Evolutionary conservation across 2,329 filamentous ascomycete genomes (phyloP).

Genomic region (Knufia petricola): DNA sequence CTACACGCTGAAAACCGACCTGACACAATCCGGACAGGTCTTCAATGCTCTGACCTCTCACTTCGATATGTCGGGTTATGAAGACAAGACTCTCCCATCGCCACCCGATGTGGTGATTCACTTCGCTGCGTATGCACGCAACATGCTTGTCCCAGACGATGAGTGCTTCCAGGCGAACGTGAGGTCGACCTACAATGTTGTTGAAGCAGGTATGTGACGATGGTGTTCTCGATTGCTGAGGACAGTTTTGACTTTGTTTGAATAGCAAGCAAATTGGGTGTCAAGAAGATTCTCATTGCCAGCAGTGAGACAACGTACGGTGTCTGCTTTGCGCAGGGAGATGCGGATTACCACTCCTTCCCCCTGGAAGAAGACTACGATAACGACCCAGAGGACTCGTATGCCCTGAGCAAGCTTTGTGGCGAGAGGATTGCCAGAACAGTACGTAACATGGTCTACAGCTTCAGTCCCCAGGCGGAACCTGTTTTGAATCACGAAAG

Average conservation of each 20-base stretch:
- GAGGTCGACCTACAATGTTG: conserved; percentile 50
- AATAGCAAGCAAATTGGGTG: conserved; percentile 51
- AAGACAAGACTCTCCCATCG: conserved; percentile 30
- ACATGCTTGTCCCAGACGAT: conserved; percentile 52
- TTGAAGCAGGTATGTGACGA: too few species aligned
- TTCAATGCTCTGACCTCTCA: conserved; percentile 49
- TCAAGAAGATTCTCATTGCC: conserved; percentile 54
- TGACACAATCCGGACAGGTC: conserved; percentile 47
- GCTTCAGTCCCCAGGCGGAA: too few species aligned
- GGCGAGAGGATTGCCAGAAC: conserved; percentile 44
- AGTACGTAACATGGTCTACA: too few species aligned
- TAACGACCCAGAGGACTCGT: conserved; percentile 52
- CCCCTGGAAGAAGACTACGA: conserved; percentile 52
- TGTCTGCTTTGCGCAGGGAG: conserved; percentile 52
- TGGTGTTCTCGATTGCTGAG: too few species aligned
- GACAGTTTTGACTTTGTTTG: too few species aligned
- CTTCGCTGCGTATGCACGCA: conserved; percentile 50
- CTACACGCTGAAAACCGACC: conserved; percentile 47
- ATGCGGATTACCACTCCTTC: conserved; percentile 47
- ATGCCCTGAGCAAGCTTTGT: conserved; percentile 38
- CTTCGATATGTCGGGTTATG: conserved; percentile 45
- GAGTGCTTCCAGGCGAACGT: conserved; percentile 50
- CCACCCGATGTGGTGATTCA: conserved; percentile 54
- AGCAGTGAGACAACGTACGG: conserved; percentile 52
- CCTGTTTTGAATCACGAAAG: too few species aligned